These are phyloP conservation scores for Ustilago cynodontis DNA, from an alignment of 1,284 basidiomycete genomes.

Conservation along the genomic window DNA sequence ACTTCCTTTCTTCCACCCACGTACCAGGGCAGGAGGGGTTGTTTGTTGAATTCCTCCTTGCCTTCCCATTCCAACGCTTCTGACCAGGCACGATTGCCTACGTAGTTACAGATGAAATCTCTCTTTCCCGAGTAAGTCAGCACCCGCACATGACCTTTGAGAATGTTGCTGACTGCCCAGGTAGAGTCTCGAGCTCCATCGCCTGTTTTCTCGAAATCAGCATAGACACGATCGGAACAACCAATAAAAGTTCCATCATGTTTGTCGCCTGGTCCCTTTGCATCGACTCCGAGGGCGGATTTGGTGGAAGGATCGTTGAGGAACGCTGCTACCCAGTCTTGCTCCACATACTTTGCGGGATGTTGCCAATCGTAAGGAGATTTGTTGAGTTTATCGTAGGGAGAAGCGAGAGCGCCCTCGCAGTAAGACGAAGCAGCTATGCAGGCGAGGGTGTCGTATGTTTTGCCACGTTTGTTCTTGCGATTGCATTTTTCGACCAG, in stretches of 20 bases:
- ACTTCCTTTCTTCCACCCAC: slow-evolving; percentile 4
- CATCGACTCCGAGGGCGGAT: slow-evolving; percentile 59
- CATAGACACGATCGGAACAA: slow-evolving; percentile 65
- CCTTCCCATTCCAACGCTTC: slow-evolving; percentile 59
- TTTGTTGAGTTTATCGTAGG: slow-evolving; percentile 57
- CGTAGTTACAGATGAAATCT: slow-evolving; percentile 68
- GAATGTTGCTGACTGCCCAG: slow-evolving; percentile 61
- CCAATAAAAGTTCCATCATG: slow-evolving; percentile 66
- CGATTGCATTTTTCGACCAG: slow-evolving; percentile 66
- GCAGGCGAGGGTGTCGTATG: slow-evolving; percentile 59
- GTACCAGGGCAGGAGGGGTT: slow-evolving; percentile 53
- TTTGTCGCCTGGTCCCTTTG: slow-evolving; percentile 57
- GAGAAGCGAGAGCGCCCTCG: slow-evolving; percentile 52
- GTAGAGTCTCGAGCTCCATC: slow-evolving; percentile 64
- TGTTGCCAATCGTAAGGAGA: slow-evolving; percentile 66
- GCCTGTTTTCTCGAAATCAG: slow-evolving; percentile 63
- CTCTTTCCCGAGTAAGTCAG: slow-evolving; percentile 59
- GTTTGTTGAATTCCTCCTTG: slow-evolving; percentile 50
- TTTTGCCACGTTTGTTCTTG: slow-evolving; percentile 30
- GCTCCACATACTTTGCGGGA: slow-evolving; percentile 58
- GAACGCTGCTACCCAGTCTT: slow-evolving; percentile 62
- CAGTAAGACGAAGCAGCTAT: slow-evolving; percentile 59
- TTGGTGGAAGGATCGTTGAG: slow-evolving; percentile 59
- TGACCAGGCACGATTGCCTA: slow-evolving; percentile 63
- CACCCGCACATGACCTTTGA: slow-evolving; percentile 58